A percentile compares a stretch with the other conserved stretches of the same genome.
phyloP scores from a whole-genome alignment of 2,329 filamentous ascomycete species.

The Epichloe elymi region DNA sequence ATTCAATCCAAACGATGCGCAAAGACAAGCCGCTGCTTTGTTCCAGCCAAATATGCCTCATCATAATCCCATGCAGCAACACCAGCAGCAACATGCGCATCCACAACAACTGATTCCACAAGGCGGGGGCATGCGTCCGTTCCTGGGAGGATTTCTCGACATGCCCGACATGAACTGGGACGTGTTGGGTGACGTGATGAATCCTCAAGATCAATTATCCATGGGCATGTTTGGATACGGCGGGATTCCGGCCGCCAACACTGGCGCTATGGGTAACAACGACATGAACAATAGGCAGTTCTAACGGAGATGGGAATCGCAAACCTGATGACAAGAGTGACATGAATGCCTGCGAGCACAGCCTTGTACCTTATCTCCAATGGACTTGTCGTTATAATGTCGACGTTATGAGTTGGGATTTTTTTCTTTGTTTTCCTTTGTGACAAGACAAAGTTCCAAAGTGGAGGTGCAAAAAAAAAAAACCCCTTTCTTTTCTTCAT shows the following conservation, averaged over 20 bases:
- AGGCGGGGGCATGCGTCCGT: slow-evolving; percentile 26
- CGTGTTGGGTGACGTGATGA: slow-evolving; percentile 25
- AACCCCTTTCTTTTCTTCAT: too few relatives aligned
- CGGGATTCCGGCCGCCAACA: slow-evolving; percentile 11
- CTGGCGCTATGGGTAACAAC: slow-evolving; percentile 4
- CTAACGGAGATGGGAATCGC: background rate
- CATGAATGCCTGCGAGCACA: background rate
- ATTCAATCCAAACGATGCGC: background rate
- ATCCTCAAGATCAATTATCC: slow-evolving; percentile 16
- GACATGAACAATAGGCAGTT: slow-evolving; percentile 3
- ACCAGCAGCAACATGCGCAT: slow-evolving; percentile 1
- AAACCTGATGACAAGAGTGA: background rate
- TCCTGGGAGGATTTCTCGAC: slow-evolving; percentile 31
- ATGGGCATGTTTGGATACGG: slow-evolving; percentile 20
- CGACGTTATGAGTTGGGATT: background rate
- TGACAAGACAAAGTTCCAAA: too few relatives aligned
- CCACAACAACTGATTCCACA: slow-evolving; percentile 5
- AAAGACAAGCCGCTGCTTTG: background rate
- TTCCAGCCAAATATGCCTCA: background rate
- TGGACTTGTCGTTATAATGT: background rate
- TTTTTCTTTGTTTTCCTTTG: background rate
- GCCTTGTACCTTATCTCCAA: background rate
- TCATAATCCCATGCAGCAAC: slow-evolving; percentile 2
- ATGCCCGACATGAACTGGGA: slow-evolving; percentile 32
- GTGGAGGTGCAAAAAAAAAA: too few relatives aligned